These are phyloP conservation scores for Ziziphus jujuba DNA, from an alignment of 306 rosid genomes.

Conservation along the genomic window DNA sequence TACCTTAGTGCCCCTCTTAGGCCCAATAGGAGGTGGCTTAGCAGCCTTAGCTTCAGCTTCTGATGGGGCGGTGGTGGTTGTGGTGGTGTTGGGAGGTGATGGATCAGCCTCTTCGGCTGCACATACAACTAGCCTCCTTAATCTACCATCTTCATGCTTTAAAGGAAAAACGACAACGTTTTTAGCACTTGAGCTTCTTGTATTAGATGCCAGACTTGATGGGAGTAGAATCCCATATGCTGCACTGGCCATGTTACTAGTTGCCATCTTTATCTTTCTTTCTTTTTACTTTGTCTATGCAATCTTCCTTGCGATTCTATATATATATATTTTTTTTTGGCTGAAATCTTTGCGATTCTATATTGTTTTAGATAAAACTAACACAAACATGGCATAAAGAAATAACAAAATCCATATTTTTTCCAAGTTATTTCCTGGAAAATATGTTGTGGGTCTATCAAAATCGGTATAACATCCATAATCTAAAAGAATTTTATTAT, in stretches of 20 bases:
- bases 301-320: background rate
- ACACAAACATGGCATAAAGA: background rate
- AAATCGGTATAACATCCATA: background rate
- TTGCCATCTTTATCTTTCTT: constrained; percentile 12
- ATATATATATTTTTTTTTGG: too few relatives aligned
- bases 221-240: constrained; percentile 17
- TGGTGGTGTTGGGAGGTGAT: constrained; percentile 1
- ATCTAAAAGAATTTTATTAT: background rate
- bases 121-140: constrained; percentile 12
- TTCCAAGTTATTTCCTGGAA: too few relatives aligned
- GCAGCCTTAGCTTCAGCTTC: constrained; percentile 17
- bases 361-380: background rate
- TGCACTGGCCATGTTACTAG: constrained; percentile 17
- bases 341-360: too few relatives aligned
- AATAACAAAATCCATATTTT: background rate
- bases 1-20: constrained; percentile 33
- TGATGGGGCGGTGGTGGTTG: background rate
- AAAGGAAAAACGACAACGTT: constrained; percentile 4
- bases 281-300: background rate
- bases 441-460: too few relatives aligned
- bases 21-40: constrained; percentile 32
- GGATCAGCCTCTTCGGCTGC: constrained; percentile 11
- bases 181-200: constrained; percentile 3
- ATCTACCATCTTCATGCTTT: background rate
- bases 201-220: constrained; percentile 8